Conservation (phyloP, 2,329 filamentous ascomycete genomes). For the Didymellaceae sp. region DNA sequence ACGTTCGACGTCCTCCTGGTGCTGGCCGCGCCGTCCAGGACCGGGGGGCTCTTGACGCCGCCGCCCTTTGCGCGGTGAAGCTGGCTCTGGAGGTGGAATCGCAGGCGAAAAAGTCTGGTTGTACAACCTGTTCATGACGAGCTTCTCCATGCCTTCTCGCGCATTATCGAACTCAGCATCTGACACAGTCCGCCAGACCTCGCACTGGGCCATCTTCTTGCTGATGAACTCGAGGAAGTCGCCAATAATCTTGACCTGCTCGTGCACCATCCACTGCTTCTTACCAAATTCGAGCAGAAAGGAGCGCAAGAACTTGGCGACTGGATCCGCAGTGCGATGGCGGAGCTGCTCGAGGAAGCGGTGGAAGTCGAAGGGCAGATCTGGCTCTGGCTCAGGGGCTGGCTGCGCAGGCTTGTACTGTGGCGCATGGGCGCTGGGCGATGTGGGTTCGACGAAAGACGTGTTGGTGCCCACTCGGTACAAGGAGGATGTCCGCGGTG, state of each 20-base stretch:
- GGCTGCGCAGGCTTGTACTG: slow-evolving; percentile 66
- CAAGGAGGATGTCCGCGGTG: slow-evolving; percentile 44
- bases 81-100: slow-evolving; percentile 80
- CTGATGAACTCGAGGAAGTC: slow-evolving; percentile 97
- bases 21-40: slow-evolving; percentile 88
- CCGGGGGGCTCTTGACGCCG: slow-evolving; percentile 66
- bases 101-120: slow-evolving; percentile 95
- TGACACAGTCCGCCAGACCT: slow-evolving; percentile 94
- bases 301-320: slow-evolving; percentile 92
- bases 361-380: slow-evolving; percentile 95
- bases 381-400: slow-evolving; percentile 70
- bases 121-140: slow-evolving; percentile 98
- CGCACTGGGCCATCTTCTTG: slow-evolving; percentile 97
- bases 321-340: slow-evolving; percentile 96
- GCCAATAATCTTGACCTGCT: slow-evolving; percentile 98
- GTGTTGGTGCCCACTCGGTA: slow-evolving; percentile 40
- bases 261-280: slow-evolving; percentile 99
- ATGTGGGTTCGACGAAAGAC: slow-evolving; percentile 41
- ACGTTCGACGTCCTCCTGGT: slow-evolving; percentile 96
- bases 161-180: slow-evolving; percentile 99
- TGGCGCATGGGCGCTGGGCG: slow-evolving; percentile 43
- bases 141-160: slow-evolving; percentile 97
- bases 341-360: slow-evolving; percentile 94
- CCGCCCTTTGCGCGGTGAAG: slow-evolving; percentile 72
- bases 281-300: slow-evolving; percentile 95